Evolutionary conservation across 805 yeast species (phyloP), one percentile per base, ranked within the genome.

Genomic region (Candida ulmi): DNA sequence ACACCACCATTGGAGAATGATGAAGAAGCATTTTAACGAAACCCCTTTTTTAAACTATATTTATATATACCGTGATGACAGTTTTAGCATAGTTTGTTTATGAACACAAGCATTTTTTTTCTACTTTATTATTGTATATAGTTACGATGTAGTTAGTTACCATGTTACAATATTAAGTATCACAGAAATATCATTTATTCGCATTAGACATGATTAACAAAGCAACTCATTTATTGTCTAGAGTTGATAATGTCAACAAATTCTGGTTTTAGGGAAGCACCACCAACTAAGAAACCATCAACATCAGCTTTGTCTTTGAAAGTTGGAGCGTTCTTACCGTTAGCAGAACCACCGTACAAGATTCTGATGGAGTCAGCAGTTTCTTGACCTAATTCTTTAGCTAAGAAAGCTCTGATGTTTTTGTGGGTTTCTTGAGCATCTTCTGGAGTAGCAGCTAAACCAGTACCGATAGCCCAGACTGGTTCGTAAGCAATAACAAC

Each of bases 391-490:
- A 91, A 77, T 66, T 83, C 78, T 58, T 75, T 69, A 54, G 78
- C 72, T 65, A 93, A 77, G 77, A 76, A 88, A 47, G 69, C 76
- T 77, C 99, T 86, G 71, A 93, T 87, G 55, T 75, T 76, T 63
- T 77, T 76, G 74, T 93, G 99, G 60, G 93, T 87, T 53, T 82
- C 88, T 74, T 93, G 96, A 54, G 99, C 99, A 64, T 93, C 99
- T 54, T 84, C 86, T 54, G 99, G 88, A 56, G 99, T 93, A 47
- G 99, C 98, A 58, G 98, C 96, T 62, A 93, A 80, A 63, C 99
- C 99, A 56, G 98, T 90, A 67, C 99, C 99, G 58, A 93, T 93
- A 58, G 99, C 99, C 99, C 99, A 93, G 54, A 93, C 96, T 58
- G 99, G 99, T 75, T 93, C 99, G 74, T 93, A 93, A 60, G 99